phyloP scores from a whole-genome alignment of 108 stramenopile genomes.

The Cylindrotheca fusiformis region DNA sequence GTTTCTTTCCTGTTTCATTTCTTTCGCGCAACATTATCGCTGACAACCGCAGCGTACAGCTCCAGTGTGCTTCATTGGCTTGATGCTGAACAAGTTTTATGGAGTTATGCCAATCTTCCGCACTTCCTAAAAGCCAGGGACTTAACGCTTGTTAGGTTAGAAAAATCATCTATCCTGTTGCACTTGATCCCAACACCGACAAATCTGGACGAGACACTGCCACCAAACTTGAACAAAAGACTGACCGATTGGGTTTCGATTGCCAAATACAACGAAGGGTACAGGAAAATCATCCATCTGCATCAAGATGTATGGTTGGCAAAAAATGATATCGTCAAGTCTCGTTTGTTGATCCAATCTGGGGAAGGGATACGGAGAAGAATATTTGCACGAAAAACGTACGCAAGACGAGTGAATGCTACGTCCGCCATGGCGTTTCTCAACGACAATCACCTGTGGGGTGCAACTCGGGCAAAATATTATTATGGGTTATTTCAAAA shows the following conservation, averaged over 20 bases:
- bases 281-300: conserved; percentile 48
- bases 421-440: conserved; percentile 50
- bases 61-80: no score
- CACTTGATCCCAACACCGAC: conserved; percentile 6
- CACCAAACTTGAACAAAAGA: background rate
- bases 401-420: conserved; percentile 29
- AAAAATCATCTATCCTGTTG: background rate
- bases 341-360: conserved; percentile 46
- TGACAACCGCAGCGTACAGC: no score
- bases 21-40: no score
- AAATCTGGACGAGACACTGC: conserved; percentile 1
- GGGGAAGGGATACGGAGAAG: conserved; percentile 20
- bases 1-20: no score
- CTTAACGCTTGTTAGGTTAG: background rate
- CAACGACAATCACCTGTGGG: conserved; percentile 66
- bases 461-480: conserved; percentile 52
- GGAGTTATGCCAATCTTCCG: background rate
- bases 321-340: conserved; percentile 41
- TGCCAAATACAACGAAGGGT: background rate
- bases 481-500: conserved; percentile 49
- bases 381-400: conserved; percentile 59
- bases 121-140: background rate
- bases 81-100: background rate
- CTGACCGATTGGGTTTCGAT: background rate
- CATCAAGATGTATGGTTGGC: conserved; percentile 71